A percentile compares a stretch with the other conserved stretches of the same genome.
Evolutionary conservation across 192 early-diverging fungal genomes (phyloP).

Genomic region (Coemansia sp.): DNA sequence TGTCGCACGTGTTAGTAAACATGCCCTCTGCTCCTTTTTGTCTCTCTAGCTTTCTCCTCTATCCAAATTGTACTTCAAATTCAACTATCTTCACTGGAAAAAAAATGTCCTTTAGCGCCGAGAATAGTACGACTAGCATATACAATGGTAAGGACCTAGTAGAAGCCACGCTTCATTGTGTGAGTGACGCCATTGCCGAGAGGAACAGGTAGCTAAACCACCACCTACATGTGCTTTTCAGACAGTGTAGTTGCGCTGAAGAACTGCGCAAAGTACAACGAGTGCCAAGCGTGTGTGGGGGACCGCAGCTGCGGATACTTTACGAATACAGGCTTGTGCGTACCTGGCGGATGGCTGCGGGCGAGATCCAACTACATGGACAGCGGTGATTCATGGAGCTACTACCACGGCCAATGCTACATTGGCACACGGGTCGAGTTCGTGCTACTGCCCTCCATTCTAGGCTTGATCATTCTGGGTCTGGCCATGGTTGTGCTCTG

Average conservation of each 20-base stretch:
- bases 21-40: neutral
- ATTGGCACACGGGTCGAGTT: constrained; percentile 42
- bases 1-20: constrained; percentile 3
- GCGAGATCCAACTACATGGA: constrained; percentile 33
- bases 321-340: constrained; percentile 28
- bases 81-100: neutral
- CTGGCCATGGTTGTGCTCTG: constrained; percentile 34
- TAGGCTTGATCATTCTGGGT: constrained; percentile 25
- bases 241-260: neutral
- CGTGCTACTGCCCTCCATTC: constrained; percentile 37
- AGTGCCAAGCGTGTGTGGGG: constrained; percentile 36
- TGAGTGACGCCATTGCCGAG: neutral
- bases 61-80: constrained; percentile 1
- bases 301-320: constrained; percentile 45
- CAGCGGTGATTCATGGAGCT: constrained; percentile 34
- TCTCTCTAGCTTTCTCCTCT: neutral
- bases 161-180: neutral
- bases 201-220: neutral
- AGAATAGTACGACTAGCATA: neutral
- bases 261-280: constrained; percentile 19
- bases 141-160: neutral
- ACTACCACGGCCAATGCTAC: constrained; percentile 52
- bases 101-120: neutral
- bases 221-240: neutral
- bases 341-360: constrained; percentile 47